Conservation (phyloP, 306 rosid species). For the Cucurbita ficifolia region DNA sequence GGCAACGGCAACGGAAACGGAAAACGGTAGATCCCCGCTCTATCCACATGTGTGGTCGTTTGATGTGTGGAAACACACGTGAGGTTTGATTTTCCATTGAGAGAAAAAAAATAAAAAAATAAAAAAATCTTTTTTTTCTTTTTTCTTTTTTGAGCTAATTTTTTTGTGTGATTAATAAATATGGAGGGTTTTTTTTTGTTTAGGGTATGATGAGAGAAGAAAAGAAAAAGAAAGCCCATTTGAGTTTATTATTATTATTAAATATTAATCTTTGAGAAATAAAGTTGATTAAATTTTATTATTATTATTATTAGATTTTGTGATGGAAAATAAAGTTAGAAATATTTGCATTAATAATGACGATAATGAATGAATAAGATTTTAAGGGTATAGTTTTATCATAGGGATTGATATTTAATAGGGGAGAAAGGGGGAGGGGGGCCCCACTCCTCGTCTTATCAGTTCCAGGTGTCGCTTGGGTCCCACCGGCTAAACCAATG, state of each 20-base stretch:
- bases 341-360: slow-evolving; percentile 10
- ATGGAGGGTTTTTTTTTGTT: slow-evolving; percentile 1
- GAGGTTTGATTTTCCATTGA: slow-evolving; percentile 60
- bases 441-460: slow-evolving; percentile 46
- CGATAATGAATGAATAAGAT: slow-evolving; percentile 46
- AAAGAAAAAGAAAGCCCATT: not conserved
- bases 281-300: slow-evolving; percentile 7
- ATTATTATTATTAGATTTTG: slow-evolving; percentile 18
- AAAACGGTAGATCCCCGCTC: slow-evolving; percentile 5
- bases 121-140: slow-evolving; percentile 13
- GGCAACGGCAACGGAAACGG: not conserved
- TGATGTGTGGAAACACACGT: slow-evolving; percentile 57
- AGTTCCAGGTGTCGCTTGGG: slow-evolving; percentile 90
- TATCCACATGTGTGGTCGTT: slow-evolving; percentile 43
- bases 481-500: slow-evolving; percentile 52
- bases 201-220: not conserved
- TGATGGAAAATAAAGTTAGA: slow-evolving; percentile 27
- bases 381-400: not conserved
- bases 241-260: slow-evolving; percentile 1
- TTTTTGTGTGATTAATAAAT: slow-evolving; percentile 35
- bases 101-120: slow-evolving; percentile 7
- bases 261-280: not conserved
- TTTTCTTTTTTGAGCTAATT: slow-evolving; percentile 24
- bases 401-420: slow-evolving; percentile 1
- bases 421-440: slow-evolving; percentile 34